phyloP scores from a whole-genome alignment of 208 protist genomes.

The Hexamita inflata region DNA sequence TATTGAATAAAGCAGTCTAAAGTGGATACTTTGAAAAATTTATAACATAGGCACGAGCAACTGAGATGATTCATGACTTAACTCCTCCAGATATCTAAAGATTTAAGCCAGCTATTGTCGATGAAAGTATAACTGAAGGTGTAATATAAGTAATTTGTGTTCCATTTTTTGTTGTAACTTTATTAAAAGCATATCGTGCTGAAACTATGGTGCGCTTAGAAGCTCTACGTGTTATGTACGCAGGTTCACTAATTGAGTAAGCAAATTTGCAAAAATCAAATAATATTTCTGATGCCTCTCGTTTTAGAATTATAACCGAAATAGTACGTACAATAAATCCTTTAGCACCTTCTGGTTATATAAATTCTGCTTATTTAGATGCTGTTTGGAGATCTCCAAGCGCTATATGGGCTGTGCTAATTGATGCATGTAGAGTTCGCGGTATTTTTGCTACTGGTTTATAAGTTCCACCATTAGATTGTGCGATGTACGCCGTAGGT shows the following conservation, averaged over 20 bases:
- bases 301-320: not conserved
- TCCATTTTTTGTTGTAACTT: not conserved
- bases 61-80: not conserved
- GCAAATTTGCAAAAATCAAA: not conserved
- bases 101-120: not conserved
- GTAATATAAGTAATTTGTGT: not conserved
- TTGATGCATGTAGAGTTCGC: slow-evolving; percentile 1
- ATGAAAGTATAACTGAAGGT: not conserved
- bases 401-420: not conserved
- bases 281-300: not conserved
- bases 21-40: slow-evolving; percentile 23
- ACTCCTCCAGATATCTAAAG: not conserved
- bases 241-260: not conserved
- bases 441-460: not conserved
- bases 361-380: slow-evolving; percentile 20
- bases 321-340: slow-evolving; percentile 13
- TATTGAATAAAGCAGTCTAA: not conserved
- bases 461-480: slow-evolving; percentile 11
- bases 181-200: slow-evolving; percentile 15
- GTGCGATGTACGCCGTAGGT: not conserved
- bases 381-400: slow-evolving; percentile 21
- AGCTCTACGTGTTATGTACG: slow-evolving; percentile 11
- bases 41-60: not conserved
- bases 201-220: not conserved
- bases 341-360: not conserved